phyloP scores from a whole-genome alignment of 495 filamentous ascomycete species.

The Neurospora cerealis region DNA sequence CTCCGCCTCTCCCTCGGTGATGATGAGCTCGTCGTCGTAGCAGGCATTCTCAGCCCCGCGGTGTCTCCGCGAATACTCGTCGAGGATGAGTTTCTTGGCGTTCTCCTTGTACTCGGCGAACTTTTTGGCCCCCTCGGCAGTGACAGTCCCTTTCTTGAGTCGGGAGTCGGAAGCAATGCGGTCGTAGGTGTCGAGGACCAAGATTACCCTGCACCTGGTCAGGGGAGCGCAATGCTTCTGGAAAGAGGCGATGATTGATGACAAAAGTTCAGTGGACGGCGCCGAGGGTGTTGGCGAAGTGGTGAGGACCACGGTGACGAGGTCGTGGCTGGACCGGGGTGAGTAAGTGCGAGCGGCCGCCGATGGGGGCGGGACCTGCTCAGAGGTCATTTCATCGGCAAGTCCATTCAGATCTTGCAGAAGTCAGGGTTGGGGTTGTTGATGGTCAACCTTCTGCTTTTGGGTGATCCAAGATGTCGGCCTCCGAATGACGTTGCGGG shows the following conservation, averaged over 20 bases:
- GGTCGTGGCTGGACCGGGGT: constrained; percentile 1
- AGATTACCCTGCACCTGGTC: constrained; percentile 26
- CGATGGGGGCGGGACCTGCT: background rate
- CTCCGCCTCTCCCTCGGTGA: constrained; percentile 24
- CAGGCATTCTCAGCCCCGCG: background rate
- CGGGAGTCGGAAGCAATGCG: constrained; percentile 25
- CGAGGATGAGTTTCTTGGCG: constrained; percentile 27
- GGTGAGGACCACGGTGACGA: constrained; percentile 37
- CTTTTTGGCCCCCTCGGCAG: constrained; percentile 24
- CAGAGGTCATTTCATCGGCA: constrained; percentile 4
- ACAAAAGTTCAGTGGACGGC: constrained; percentile 34
- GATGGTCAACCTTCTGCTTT: background rate
- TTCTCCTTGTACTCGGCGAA: constrained; percentile 31
- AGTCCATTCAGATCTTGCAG: background rate
- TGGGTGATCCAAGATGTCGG: background rate
- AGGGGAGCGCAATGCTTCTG: constrained; percentile 24
- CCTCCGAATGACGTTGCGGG: background rate
- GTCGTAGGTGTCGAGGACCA: constrained; percentile 38
- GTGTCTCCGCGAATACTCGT: constrained; percentile 11
- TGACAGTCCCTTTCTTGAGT: constrained; percentile 37
- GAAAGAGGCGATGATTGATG: constrained; percentile 29
- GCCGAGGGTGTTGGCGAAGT: constrained; percentile 40
- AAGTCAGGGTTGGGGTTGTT: background rate
- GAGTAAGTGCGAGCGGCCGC: background rate
- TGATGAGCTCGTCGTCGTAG: constrained; percentile 1